These are phyloP conservation scores for Mortierella sp. DNA, from an alignment of 371 early-diverging fungal species.

Conservation along the genomic window DNA sequence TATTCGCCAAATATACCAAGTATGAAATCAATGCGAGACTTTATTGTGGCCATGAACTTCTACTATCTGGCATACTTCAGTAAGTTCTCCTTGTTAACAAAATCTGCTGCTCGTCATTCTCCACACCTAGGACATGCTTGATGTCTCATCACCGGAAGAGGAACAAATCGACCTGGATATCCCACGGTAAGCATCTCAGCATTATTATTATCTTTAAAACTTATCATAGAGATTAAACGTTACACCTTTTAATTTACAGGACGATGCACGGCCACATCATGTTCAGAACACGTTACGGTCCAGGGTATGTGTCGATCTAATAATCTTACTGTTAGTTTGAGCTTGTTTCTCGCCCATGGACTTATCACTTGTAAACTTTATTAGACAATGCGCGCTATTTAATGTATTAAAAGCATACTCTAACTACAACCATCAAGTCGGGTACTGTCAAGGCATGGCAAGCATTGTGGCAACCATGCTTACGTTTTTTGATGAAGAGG, in stretches of 20 bases:
- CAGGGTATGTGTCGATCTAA: constrained; percentile 61
- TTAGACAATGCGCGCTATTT: constrained; percentile 77
- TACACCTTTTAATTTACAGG: constrained; percentile 58
- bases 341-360: not conserved
- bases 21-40: constrained; percentile 5
- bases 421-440: constrained; percentile 87
- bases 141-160: constrained; percentile 62
- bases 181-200: constrained; percentile 59
- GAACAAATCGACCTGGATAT: constrained; percentile 79
- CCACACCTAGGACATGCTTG: constrained; percentile 22
- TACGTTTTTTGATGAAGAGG: constrained; percentile 94
- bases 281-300: constrained; percentile 75
- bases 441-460: constrained; percentile 96
- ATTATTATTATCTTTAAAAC: not conserved
- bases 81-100: not conserved
- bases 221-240: not conserved
- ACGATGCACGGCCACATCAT: constrained; percentile 76
- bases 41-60: not conserved
- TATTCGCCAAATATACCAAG: constrained; percentile 49
- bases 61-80: not conserved
- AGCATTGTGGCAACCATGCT: constrained; percentile 92
- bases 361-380: too few species aligned
- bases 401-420: constrained; percentile 92
- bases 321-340: not conserved
- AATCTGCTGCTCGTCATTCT: constrained; percentile 8